Evolutionary conservation across 1,284 basidiomycete genomes (phyloP), one percentile per base, ranked within the genome.

Genomic region (Ustilago hordei): DNA sequence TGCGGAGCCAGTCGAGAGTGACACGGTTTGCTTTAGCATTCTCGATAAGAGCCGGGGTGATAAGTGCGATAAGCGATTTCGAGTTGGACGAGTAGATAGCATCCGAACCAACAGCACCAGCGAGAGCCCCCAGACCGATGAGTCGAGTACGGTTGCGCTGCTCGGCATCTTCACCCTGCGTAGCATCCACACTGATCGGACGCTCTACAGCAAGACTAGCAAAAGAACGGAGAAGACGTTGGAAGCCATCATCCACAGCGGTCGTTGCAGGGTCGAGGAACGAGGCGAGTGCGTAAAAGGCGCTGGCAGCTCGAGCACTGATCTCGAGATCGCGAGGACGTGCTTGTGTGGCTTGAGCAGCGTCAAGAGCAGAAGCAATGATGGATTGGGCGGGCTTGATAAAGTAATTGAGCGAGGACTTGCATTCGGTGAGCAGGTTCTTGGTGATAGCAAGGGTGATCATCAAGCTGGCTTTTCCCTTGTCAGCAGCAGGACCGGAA

Each of bases 261-360:
- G 75, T 68, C 54, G 75, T 74, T 32, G 79, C 63, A 32, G 94
- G 93, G 79, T 95, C 92, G 8, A 95, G 93, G 81, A 92, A 96
- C 7, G 94, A 95, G n/a, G 93, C 92, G 90, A 95, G 95, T 0
- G 94, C 92, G 13, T 92, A 93, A 82, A 98, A 95, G 69, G 94
- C 90, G 81, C 90, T 92, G 9, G 94, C 93, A 8, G 93, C 91
- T 79, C 94, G 91, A 2, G 93, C 93, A 58, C 91, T 89, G 32
- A 98, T 90, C 85, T 98, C 96, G 35, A 95, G 87, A 86, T 99
- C 95, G 74, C 85, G 72, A 43, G 59, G 64, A 23, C 67, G 68
- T 32, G 57, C 61, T 3, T 72, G 50, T 31, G 62, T 66, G 47
- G 67, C 50, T 52, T 91, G 88, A 67, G 93, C 85, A 9, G 89